Base-by-base conservation (phyloP, 169 alveolate genomes). In the Eimeria maxima region DNA sequence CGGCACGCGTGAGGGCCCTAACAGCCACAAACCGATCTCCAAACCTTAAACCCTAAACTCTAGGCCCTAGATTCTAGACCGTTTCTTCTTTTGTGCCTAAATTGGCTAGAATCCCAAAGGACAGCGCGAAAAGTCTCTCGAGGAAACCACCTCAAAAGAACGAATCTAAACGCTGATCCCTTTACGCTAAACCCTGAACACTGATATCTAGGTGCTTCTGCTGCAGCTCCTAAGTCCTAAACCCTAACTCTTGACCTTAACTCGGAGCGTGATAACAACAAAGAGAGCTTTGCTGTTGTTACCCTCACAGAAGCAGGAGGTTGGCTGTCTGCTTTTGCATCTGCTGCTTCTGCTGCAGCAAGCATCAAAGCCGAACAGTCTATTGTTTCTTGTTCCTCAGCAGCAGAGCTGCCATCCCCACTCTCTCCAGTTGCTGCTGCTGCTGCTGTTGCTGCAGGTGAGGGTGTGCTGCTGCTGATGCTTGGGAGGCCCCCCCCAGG, bases 331-430 rank as follows among this genome's bases (percentile, higher is more conserved):
- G 65, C 89, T 24, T 65, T 53, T 13, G 42, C 29, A 14, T 78
- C 67, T 78, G 89, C 60, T 78, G 89, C 89, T 38, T 78, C 89
- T 78, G 65, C 67, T 45, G 65, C 60, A 47, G 33, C 65, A 7
- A 78, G 89, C 60, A 78, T 8, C 89, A 78, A 44, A 24, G 33
- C 89, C 27, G n/a, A 13, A 33, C 89, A 78, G 89, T 78, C 89
- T 8, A 78, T 33, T 3, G 38, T 8, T 38, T 78, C 55, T 45
- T 78, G 89, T 33, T 78, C 55, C 60, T 78, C 29, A 73, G 84
- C 76, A 65, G 76, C 76, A 27, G 76, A 14, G 33, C n/a, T 27
- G 33, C 38, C 76, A 22, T 65, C n/a, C 42, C 76, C 76, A 4
- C 33, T 3, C 18, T 22, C 84, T 73, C 53, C 84, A n/a, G 84